Evolutionary conservation across 768 basidiomycete species (phyloP), one percentile per base, ranked within the genome.

Genomic region (Tubosaeta sp.): DNA sequence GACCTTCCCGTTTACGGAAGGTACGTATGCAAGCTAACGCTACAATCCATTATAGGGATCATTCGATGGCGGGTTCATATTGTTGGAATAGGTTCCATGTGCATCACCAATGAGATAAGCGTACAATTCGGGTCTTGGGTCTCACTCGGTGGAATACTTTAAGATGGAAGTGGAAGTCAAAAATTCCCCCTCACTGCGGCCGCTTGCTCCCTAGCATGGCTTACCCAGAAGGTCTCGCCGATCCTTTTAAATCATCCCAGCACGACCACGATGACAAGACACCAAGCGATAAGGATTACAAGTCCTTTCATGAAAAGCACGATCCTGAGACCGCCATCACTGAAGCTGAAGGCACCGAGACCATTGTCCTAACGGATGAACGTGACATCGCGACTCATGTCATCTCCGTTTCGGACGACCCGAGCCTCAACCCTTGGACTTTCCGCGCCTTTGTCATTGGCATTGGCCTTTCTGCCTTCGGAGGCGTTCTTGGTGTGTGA

Each of bases 361-460:
- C n/a, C 2, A 34, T 32, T 11, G 59, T 69, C 46, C 68, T 79
- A 16, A 60, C 70, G 31, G 62, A 73, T 49, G 77, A 77, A 57
- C 72, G 74, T 32, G 78, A 76, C 48, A 71, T 80, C 24, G 76
- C 66, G 42, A 77, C 77, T 1, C 71, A 75, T 56, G 69, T 81
- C 27, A 74, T 81, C 55, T 69, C 67, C 9, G 60, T 77, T 43
- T 47, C 60, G 8, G 70, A 70, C 24, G 59, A 67, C 25, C 58
- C 62, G 12, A 52, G 49, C 34, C 49, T 69, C 5, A 65, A 54
- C 29, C 60, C 65, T 13, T 67, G 67, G 63, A 69, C 62, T 52
- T 73, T 80, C 69, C 72, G 78, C 21, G 69, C 76, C 14, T 75
- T 82, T 61, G 65, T 81, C 30, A 76, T 83, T 12, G 79, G 80